Evolutionary conservation across 768 basidiomycete species (phyloP).

Genomic region (Leccinum pellstonianum): DNA sequence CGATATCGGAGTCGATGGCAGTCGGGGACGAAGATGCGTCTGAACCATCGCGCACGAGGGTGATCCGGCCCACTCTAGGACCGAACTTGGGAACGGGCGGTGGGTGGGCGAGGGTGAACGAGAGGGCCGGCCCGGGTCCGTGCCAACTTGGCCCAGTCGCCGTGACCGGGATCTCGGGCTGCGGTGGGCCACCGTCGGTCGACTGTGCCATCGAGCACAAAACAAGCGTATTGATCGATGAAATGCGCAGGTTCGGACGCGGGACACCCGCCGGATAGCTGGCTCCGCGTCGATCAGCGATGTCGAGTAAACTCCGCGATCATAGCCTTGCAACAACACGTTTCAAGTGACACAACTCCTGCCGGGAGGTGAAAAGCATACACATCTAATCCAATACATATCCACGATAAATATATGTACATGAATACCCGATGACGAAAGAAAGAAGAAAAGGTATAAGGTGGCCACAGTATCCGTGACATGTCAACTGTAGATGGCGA

Average conservation of each 20-base stretch:
- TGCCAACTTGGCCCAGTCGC: not conserved
- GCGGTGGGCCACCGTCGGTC: not conserved
- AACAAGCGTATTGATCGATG: not conserved
- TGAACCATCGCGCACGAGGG: slow-evolving; percentile 14
- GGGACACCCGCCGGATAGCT: not conserved
- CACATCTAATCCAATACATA: not conserved
- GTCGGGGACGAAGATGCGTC: not conserved
- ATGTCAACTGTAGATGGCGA: not conserved
- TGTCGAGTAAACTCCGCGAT: not conserved
- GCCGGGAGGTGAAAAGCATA: not conserved
- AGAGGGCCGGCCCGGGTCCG: slow-evolving; percentile 14
- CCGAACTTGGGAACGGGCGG: slow-evolving; percentile 18
- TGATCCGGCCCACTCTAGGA: slow-evolving; percentile 26
- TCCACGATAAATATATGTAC: not conserved
- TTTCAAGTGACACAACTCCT: not conserved
- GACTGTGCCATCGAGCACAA: slow-evolving; percentile 9
- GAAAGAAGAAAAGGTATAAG: not conserved
- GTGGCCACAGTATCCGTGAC: not conserved
- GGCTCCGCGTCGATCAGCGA: not conserved
- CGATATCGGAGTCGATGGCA: slow-evolving; percentile 20
- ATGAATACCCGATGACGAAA: not conserved
- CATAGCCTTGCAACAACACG: not conserved
- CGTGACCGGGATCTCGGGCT: not conserved
- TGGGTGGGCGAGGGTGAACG: slow-evolving; percentile 14
- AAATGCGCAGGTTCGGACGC: too few relatives aligned